Evolutionary conservation across 2,329 filamentous ascomycete species (phyloP).

Genomic region (Epicoccum sorghinum): DNA sequence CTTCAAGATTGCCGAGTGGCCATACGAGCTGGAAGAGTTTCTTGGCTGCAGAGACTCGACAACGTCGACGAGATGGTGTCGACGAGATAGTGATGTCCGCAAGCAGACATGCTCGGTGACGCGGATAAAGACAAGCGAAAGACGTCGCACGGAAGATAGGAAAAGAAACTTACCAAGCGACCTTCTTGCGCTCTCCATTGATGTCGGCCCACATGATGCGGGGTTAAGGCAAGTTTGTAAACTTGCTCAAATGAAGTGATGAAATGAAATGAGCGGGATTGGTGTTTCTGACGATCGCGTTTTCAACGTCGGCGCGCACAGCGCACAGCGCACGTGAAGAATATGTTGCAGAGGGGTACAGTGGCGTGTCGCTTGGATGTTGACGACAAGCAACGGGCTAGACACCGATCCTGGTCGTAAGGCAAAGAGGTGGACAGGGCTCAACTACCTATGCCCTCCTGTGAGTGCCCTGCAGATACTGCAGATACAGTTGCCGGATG

Average conservation of each 20-base stretch:
- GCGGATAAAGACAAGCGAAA: background rate
- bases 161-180: conserved; percentile 68
- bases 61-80: background rate
- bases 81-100: background rate
- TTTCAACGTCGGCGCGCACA: conserved; percentile 25
- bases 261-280: conserved; percentile 25
- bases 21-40: too few relatives aligned
- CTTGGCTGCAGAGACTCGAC: background rate
- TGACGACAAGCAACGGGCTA: conserved; percentile 21
- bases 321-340: conserved; percentile 36
- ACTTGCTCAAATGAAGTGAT: conserved; percentile 38
- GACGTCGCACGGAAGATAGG: background rate
- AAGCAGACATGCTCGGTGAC: background rate
- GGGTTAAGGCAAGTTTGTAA: conserved; percentile 36
- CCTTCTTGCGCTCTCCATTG: conserved; percentile 74
- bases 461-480: conserved; percentile 12
- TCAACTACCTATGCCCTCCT: conserved; percentile 23
- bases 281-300: conserved; percentile 23
- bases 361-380: conserved; percentile 28
- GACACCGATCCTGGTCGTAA: conserved; percentile 26
- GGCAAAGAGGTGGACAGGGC: conserved; percentile 30
- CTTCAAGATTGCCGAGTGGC: too few relatives aligned
- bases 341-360: conserved; percentile 31
- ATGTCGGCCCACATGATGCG: conserved; percentile 64
- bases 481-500: background rate